Evolutionary conservation across 495 filamentous ascomycete species (phyloP).

Genomic region (Trichocladium antarcticum): DNA sequence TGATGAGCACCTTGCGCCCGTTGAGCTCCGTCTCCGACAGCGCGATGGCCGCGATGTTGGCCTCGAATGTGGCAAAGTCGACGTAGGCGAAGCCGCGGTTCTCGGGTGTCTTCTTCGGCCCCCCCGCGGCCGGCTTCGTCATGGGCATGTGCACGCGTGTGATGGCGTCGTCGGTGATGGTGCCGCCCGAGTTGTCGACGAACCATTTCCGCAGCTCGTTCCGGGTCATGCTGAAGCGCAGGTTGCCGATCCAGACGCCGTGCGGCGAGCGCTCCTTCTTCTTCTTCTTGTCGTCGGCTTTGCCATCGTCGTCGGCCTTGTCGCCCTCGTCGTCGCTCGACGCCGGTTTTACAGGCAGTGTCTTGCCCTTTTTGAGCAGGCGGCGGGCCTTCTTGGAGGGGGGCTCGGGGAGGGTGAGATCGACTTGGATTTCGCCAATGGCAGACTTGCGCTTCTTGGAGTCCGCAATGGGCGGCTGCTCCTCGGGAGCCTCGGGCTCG

Average conservation of each 20-base stretch:
- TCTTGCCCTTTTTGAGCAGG: constrained; percentile 65
- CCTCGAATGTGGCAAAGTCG: constrained; percentile 63
- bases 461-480: constrained; percentile 1
- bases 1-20: constrained; percentile 78
- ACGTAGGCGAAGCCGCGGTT: constrained; percentile 93
- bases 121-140: constrained; percentile 24
- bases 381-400: constrained; percentile 85
- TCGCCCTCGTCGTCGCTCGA: constrained; percentile 32
- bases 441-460: constrained; percentile 64
- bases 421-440: constrained; percentile 71
- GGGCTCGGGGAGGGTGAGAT: constrained; percentile 76
- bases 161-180: constrained; percentile 57
- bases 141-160: constrained; percentile 74
- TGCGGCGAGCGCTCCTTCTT: constrained; percentile 58
- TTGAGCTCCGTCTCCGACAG: constrained; percentile 67
- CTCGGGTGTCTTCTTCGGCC: constrained; percentile 27
- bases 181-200: constrained; percentile 49
- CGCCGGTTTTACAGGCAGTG: constrained; percentile 31
- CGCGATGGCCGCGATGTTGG: constrained; percentile 58
- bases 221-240: constrained; percentile 67
- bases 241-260: constrained; percentile 93
- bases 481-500: constrained; percentile 7
- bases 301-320: neutral
- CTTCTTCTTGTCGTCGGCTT: constrained; percentile 25
- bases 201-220: constrained; percentile 65